A percentile compares a stretch with the other conserved stretches of the same genome.
Evolutionary conservation across 345 rosid genomes (phyloP).

Genomic region (Crucihimalaya himalaica): DNA sequence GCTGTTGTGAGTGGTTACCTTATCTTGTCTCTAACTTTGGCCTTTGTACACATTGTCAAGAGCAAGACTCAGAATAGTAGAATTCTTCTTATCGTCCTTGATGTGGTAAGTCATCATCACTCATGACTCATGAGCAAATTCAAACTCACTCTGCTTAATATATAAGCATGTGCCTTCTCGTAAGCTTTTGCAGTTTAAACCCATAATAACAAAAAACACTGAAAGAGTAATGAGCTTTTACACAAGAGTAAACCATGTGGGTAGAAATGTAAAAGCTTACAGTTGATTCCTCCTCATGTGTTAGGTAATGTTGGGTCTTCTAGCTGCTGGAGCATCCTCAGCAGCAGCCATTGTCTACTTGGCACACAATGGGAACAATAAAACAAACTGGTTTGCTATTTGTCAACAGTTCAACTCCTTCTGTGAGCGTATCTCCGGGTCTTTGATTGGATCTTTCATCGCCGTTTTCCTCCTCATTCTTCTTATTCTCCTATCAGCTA

Average conservation of each 20-base stretch:
- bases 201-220: not conserved
- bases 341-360: conserved; percentile 77
- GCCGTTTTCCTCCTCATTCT: conserved; percentile 48
- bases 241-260: too few relatives aligned
- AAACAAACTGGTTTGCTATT: conserved; percentile 70
- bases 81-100: conserved; percentile 52
- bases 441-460: conserved; percentile 69
- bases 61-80: conserved; percentile 51
- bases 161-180: conserved; percentile 2
- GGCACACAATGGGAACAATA: conserved; percentile 73
- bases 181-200: not conserved
- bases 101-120: conserved; percentile 54
- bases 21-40: conserved; percentile 51
- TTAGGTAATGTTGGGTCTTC: conserved; percentile 64
- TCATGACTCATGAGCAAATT: conserved; percentile 21
- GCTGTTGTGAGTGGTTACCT: conserved; percentile 60
- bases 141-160: not conserved
- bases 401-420: conserved; percentile 80
- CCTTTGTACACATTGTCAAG: conserved; percentile 59
- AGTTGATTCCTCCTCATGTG: not conserved
- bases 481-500: conserved; percentile 51
- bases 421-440: conserved; percentile 74
- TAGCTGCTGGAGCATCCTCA: conserved; percentile 73
- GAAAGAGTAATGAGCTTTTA: not conserved
- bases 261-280: not conserved